Evolutionary conservation across 441 rosid genomes (phyloP), one percentile per base, ranked within the genome.

Genomic region (Brassica balearica): DNA sequence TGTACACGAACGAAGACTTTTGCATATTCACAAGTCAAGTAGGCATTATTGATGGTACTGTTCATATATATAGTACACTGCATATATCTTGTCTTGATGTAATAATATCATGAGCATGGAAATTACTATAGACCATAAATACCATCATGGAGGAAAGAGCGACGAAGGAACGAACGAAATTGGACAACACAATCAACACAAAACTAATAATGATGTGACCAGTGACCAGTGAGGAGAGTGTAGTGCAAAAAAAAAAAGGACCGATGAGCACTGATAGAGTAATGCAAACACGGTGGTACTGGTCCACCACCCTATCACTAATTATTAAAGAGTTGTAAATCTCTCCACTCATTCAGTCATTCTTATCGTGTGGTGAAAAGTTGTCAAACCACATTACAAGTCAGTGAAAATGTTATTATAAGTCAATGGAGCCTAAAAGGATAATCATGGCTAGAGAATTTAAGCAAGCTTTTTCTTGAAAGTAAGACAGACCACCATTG

Each of bases 331-430:
- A 46, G 55, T 46, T 46, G 55, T 48, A 48, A 48, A n/a, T 48
- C 2, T 48, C 56, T 48, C 56, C 48, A 41, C 3, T 36, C 9
- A 36, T 36, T 34, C 9, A 36, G n/a, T 53, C 20, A 5, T 51
- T 51, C 48, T 41, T 41, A 38, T 10, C 48, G 3, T 41, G 48
- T 41, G 56, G 56, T 48, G 56, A 48, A 48, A 12, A 12, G 17
- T 48, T n/a, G 17, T n/a, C 17, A 48, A n/a, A 48, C 56, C 17
- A 48, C 48, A 65, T 65, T 38, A 65, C 69, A 65, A 38, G 69
- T 65, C 69, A 65, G 41, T 38, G 46, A 64, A 14, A 32, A 64
- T 64, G 5, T 22, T 20, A 10, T 59, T 22, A 10, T 64, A 32
- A 64, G 68, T 34, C 68, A 64, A 34, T 32, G 48, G 10, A 63